phyloP scores from a whole-genome alignment of 2,329 filamentous ascomycete genomes.

The Parafenestella ontariensis region DNA sequence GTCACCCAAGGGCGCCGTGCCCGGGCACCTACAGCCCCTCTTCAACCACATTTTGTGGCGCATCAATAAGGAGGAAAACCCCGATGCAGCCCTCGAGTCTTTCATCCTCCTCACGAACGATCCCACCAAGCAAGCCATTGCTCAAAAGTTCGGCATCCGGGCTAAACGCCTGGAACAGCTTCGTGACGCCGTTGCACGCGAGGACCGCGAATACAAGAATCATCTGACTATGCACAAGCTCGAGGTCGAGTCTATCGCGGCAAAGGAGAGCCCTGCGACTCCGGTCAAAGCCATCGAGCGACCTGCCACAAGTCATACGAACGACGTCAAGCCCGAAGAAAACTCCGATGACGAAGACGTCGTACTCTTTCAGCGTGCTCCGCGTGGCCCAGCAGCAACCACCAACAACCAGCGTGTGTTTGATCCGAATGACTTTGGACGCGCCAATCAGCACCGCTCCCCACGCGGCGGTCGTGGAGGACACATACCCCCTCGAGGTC shows the following conservation, averaged over 20 bases:
- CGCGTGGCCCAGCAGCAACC: conserved; percentile 42
- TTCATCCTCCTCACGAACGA: conserved; percentile 62
- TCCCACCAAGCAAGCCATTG: conserved; percentile 53
- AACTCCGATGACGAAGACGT: conserved; percentile 49
- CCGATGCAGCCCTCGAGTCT: conserved; percentile 55
- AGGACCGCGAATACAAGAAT: conserved; percentile 57
- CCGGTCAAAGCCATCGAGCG: conserved; percentile 28
- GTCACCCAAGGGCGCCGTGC: conserved; percentile 43
- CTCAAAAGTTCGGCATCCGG: conserved; percentile 59
- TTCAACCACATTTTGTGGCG: conserved; percentile 62
- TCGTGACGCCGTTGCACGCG: conserved; percentile 56
- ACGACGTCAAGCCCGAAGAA: conserved; percentile 22
- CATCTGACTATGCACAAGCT: conserved; percentile 48
- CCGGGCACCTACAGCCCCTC: conserved; percentile 52
- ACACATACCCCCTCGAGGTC: conserved; percentile 30
- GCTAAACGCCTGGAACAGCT: conserved; percentile 59
- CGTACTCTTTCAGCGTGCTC: conserved; percentile 48
- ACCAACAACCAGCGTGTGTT: conserved; percentile 47
- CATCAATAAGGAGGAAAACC: conserved; percentile 58
- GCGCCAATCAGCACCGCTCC: conserved; percentile 39
- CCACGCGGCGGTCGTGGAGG: conserved; percentile 44
- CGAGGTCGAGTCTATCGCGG: conserved; percentile 37
- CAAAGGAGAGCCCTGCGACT: conserved; percentile 19
- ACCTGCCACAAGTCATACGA: conserved; percentile 37
- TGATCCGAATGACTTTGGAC: conserved; percentile 58